Evolutionary conservation across 768 basidiomycete genomes (phyloP).

Genomic region (Tricholoma hemisulphureum): DNA sequence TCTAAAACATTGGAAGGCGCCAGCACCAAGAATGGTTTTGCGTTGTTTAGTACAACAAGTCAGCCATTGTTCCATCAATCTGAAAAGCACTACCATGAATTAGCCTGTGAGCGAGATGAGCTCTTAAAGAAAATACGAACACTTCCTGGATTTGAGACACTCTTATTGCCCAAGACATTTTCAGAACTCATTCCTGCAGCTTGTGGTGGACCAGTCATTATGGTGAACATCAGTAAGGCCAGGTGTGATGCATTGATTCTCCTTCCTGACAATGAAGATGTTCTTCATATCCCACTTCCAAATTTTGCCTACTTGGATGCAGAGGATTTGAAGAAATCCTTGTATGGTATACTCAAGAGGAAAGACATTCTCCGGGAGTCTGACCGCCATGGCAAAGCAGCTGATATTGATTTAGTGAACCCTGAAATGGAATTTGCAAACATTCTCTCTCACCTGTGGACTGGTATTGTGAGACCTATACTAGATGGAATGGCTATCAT

Average conservation of each 20-base stretch:
- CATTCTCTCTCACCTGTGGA: constrained; percentile 17
- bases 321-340: no score
- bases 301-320: no score
- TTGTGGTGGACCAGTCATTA: constrained; percentile 14
- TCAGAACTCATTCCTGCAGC: not conserved
- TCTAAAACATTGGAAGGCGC: not conserved
- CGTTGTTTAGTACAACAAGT: no score
- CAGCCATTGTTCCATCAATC: not conserved
- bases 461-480: constrained; percentile 19
- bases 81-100: not conserved
- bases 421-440: no score
- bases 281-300: no score
- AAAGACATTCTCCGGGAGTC: not conserved
- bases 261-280: constrained; percentile 1
- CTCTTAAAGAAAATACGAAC: not conserved
- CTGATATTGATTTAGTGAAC: not conserved
- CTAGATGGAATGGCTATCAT: constrained; percentile 13
- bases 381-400: not conserved
- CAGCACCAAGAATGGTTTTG: not conserved
- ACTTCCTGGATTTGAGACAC: not conserved
- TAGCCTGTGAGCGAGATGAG: not conserved
- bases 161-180: not conserved
- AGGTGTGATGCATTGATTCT: constrained; percentile 22
- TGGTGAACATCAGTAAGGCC: constrained; percentile 24
- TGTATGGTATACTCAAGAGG: no score